Evolutionary conservation across 306 rosid species (phyloP), one percentile per base, ranked within the genome.

Genomic region (Dalbergia oliveri): DNA sequence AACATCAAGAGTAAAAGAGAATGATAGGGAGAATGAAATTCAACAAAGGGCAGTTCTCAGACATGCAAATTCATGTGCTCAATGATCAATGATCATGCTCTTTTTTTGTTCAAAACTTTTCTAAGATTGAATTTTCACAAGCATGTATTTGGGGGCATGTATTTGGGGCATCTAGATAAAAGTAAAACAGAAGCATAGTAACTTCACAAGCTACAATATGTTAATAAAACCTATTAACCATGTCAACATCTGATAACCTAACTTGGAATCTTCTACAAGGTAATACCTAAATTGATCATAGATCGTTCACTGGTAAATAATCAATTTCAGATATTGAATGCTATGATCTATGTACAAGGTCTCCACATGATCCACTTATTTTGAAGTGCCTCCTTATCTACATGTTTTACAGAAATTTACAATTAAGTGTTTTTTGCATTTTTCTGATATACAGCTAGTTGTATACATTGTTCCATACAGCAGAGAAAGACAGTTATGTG

Each of bases 361-460:
- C 41, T 66, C 63, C 54, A 85, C 70, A 51, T 14, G 64, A 71
- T 35, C 70, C 70, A 57, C 71, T 62, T 51, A 6, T 79, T 79
- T 26, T 63, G 59, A 63, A 73, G 56, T 62, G 61, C 76, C 75
- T 50, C 63, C 76, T 56, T 39, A 61, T 62, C 41, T 37, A 35
- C 31, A 72, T 50, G 31, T n/a, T 54, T 19, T 72, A 11, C 67
- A 62, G 13, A 49, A 45, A 73, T 18, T 53, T 69, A 53, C 50
- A 10, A 35, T 23, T 67, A 49, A 21, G 35, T 41, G 34, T 31
- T 61, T 34, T 13, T 63, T 62, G 19, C 23, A 54, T 62, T 75
- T 45, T 68, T 53, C 47, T 43, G 69, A 69, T 18, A 59, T 64
- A 11, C 41, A 65, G 51, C 78, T 61, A 62, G 59, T 60, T 73